phyloP scores from a whole-genome alignment of 176 grass and related monocot species.

The Oryza australiensis region DNA sequence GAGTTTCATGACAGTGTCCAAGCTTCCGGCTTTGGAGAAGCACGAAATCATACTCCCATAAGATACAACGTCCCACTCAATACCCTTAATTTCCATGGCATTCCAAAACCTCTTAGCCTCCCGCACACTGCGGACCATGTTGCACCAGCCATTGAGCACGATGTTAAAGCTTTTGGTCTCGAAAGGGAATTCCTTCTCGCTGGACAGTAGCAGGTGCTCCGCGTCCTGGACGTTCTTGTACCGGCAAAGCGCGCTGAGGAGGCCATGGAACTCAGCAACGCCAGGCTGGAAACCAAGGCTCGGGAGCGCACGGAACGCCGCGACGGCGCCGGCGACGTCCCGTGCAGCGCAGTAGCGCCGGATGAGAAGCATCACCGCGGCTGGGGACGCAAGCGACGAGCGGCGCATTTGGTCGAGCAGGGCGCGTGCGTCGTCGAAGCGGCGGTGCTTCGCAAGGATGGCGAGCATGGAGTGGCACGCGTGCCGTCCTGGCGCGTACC shows the following conservation, averaged over 20 bases:
- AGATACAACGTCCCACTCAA: slow-evolving; percentile 64
- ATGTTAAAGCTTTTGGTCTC: slow-evolving; percentile 94
- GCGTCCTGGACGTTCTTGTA: slow-evolving; percentile 83
- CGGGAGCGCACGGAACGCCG: slow-evolving; percentile 61
- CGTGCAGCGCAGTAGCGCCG: slow-evolving; percentile 60
- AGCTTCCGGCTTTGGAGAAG: slow-evolving; percentile 77
- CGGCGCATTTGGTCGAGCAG: slow-evolving; percentile 73
- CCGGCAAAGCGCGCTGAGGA: slow-evolving; percentile 69
- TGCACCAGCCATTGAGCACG: slow-evolving; percentile 84
- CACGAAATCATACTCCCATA: slow-evolving; percentile 88
- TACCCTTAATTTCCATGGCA: slow-evolving; percentile 54
- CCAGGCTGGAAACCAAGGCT: slow-evolving; percentile 50
- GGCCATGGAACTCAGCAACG: slow-evolving; percentile 59
- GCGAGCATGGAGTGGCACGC: slow-evolving; percentile 78
- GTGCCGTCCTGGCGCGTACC: slow-evolving; percentile 50
- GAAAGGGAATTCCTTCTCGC: slow-evolving; percentile 58
- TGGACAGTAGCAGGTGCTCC: slow-evolving; percentile 78
- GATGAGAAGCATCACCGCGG: slow-evolving; percentile 54
- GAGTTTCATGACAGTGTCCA: slow-evolving; percentile 72
- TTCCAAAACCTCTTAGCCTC: slow-evolving; percentile 86
- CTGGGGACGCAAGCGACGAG: slow-evolving; percentile 48
- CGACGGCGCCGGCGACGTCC: slow-evolving; percentile 63
- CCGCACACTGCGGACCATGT: slow-evolving; percentile 49
- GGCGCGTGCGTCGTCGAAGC: slow-evolving; percentile 69
- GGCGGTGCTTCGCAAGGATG: slow-evolving; percentile 78